Percentiles rank a stretch among this genome's conserved stretches.
These are phyloP conservation scores for Daldinia childiae DNA, from an alignment of 495 filamentous ascomycete genomes.

Conservation along the genomic window DNA sequence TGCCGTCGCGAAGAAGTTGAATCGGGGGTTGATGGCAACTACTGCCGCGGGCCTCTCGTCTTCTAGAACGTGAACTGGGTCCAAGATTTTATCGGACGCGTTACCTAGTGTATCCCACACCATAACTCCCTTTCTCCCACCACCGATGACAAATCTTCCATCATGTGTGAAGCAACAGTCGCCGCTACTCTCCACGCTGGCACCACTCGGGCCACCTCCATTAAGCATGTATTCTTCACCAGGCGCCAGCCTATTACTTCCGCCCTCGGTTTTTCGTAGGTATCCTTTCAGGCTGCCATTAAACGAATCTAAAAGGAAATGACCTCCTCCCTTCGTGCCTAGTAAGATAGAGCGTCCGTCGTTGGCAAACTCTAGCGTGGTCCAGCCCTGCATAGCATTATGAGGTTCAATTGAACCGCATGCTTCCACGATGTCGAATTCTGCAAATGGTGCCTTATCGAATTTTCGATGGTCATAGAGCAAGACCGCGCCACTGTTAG, in stretches of 20 bases:
- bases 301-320: conserved; percentile 92
- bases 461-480: conserved; percentile 95
- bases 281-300: conserved; percentile 77
- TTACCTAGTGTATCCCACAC: conserved; percentile 81
- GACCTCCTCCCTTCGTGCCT: conserved; percentile 79
- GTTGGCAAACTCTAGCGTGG: conserved; percentile 89
- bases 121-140: conserved; percentile 73
- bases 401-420: conserved; percentile 47
- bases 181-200: conserved; percentile 65
- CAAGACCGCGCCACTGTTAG: conserved; percentile 77
- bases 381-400: conserved; percentile 71
- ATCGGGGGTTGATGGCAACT: conserved; percentile 87
- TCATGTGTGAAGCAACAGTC: conserved; percentile 91
- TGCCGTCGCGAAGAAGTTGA: conserved; percentile 87
- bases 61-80: conserved; percentile 71
- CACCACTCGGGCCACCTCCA: conserved; percentile 42
- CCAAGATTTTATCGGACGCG: conserved; percentile 65
- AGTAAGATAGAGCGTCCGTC: conserved; percentile 89
- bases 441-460: conserved; percentile 87
- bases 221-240: conserved; percentile 53
- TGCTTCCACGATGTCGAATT: conserved; percentile 75
- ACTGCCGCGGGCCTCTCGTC: conserved; percentile 73
- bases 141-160: conserved; percentile 84
- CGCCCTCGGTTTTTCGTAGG: conserved; percentile 56
- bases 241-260: conserved; percentile 57